Evolutionary conservation across 441 rosid genomes (phyloP), one percentile per base, ranked within the genome.

Genomic region (Populus hybrid): DNA sequence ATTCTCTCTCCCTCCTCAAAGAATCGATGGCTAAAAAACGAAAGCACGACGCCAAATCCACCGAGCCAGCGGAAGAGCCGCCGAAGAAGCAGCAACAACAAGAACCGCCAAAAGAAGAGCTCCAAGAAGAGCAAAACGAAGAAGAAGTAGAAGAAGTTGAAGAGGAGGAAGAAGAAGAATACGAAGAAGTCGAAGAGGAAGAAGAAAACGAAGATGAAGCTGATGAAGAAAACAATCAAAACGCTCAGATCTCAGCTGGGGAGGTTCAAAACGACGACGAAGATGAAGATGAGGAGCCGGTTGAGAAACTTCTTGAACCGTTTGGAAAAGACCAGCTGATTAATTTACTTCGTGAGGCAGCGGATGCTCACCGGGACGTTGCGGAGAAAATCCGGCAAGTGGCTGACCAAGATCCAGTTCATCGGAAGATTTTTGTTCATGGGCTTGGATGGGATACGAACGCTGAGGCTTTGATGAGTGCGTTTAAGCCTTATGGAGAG

Each of bases 401-500:
- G 20, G 86, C 89, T 1, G 87, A 86, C 21, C 73, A 76, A 66
- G 89, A 87, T 40, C 89, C 91, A 2, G 85, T 64, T 4, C 91
- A 88, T 61, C 84, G 91, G 12, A 88, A 87, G 79, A 84, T 88
- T 72, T 88, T 88, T 34, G 91, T 88, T 16, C 89, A 85, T 24
- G 87, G 88, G 40, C 89, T 88, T 1, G 86, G 82, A 86, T 28
- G 30, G 30, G 30, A 28, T 28, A 28, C 30, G 30, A 28, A 28
- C 30, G 30, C 30, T 28, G 30, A 88, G 68, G 77, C 81, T 35
- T 78, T 88, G 42, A 76, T 40, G 12, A 72, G 65, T 34, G 88
- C 83, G 0, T 87, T 88, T 75, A 80, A 79, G 46, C 70, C 42
- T 32, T 88, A 82, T 67, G 91, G 89, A 18, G 83, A 75, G 72